phyloP scores from a whole-genome alignment of 768 basidiomycete genomes.

The Jaapia argillacea region DNA sequence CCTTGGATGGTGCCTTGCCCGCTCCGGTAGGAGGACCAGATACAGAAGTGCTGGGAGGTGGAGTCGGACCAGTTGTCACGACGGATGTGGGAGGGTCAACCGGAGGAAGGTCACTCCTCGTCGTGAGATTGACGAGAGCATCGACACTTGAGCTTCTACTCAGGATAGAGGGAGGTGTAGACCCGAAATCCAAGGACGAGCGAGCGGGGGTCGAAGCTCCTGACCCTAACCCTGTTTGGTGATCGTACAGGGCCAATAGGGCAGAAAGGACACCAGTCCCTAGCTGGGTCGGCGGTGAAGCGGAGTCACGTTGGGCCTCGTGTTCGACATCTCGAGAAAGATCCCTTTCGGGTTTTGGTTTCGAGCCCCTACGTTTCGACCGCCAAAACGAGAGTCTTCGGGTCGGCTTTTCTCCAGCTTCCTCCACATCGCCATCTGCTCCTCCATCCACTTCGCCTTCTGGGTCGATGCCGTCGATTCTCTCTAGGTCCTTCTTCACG shows the following conservation, averaged over 20 bases:
- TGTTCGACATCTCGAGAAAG: conserved; percentile 10
- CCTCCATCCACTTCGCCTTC: conserved; percentile 1
- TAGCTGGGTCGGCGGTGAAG: conserved; percentile 9
- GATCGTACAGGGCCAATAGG: conserved; percentile 53
- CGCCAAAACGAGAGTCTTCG: background rate
- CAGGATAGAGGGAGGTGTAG: conserved; percentile 8
- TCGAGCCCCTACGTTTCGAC: background rate
- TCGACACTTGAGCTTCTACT: conserved; percentile 3
- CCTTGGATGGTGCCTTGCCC: no score
- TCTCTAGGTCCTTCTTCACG: background rate
- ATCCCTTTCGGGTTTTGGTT: background rate
- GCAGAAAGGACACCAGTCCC: conserved; percentile 55
- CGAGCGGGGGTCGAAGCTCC: conserved; percentile 13
- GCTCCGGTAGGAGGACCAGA: conserved; percentile 7
- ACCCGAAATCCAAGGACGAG: conserved; percentile 12
- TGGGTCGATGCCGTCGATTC: conserved; percentile 5
- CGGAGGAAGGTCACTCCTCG: no score
- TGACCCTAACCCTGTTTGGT: conserved; percentile 6
- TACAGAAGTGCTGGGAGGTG: conserved; percentile 2
- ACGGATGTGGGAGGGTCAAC: background rate
- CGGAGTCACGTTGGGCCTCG: conserved; percentile 10
- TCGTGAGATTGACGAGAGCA: conserved; percentile 3
- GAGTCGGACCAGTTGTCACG: conserved; percentile 1
- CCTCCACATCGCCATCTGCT: background rate
- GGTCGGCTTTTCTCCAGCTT: background rate